phyloP scores from a whole-genome alignment of 441 rosid species.

The Raphanus hybrid region DNA sequence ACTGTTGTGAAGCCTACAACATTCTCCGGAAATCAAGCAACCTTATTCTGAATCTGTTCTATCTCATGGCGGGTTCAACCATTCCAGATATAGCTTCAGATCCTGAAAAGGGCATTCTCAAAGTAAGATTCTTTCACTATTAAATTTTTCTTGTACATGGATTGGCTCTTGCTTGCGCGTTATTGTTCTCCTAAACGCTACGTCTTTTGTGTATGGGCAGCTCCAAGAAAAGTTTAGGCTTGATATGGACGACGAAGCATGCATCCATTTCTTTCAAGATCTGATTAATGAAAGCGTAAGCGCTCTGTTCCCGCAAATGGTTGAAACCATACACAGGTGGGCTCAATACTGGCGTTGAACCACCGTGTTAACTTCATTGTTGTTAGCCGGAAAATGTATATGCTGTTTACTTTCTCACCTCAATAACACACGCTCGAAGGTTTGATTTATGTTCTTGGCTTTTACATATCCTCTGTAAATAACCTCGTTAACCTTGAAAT shows the following conservation, averaged over 20 bases:
- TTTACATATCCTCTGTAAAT: slow-evolving; percentile 1
- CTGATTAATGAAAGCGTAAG: slow-evolving; percentile 98
- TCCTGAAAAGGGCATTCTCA: slow-evolving; percentile 97
- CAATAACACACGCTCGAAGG: not conserved
- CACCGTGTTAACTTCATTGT: too few species aligned
- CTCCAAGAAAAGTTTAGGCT: slow-evolving; percentile 97
- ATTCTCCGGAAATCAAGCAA: slow-evolving; percentile 96
- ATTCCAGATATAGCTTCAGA: slow-evolving; percentile 97
- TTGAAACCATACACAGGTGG: slow-evolving; percentile 98
- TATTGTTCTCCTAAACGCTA: not conserved
- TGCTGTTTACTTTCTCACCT: not conserved
- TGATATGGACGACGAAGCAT: slow-evolving; percentile 96
- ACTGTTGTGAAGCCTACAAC: slow-evolving; percentile 99
- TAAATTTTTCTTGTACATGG: not conserved
- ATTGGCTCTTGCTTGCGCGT: slow-evolving; percentile 7
- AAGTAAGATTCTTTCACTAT: slow-evolving; percentile 54
- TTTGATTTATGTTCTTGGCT: not conserved
- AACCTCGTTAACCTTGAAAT: not conserved
- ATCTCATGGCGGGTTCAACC: slow-evolving; percentile 97
- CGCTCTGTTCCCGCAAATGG: slow-evolving; percentile 98
- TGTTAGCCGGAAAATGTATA: not conserved
- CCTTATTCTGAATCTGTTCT: slow-evolving; percentile 90
- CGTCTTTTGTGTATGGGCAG: slow-evolving; percentile 43
- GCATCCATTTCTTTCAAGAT: slow-evolving; percentile 98
- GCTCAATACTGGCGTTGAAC: slow-evolving; percentile 97